Conservation (phyloP, 768 basidiomycete genomes). For the Termitomyces sp. region DNA sequence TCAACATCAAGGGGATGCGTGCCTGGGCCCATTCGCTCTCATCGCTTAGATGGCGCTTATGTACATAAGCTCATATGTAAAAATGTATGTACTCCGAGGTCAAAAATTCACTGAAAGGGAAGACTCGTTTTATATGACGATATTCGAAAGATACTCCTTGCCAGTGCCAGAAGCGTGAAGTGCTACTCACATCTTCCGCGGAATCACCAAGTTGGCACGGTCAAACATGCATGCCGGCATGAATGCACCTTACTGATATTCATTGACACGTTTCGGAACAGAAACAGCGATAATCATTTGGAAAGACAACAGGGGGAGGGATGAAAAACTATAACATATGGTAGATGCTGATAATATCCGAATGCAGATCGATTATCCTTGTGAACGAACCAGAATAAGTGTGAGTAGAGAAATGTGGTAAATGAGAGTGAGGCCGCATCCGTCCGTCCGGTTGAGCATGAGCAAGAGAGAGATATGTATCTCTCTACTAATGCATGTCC, state of each 20-base stretch:
- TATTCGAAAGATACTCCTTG: background rate
- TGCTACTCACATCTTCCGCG: background rate
- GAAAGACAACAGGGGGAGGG: background rate
- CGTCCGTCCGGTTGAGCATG: background rate
- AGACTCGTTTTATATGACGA: background rate
- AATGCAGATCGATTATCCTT: background rate
- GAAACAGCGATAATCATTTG: slow-evolving; percentile 10
- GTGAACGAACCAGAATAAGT: background rate
- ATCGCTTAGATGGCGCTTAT: background rate
- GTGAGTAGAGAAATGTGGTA: background rate
- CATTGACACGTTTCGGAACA: background rate
- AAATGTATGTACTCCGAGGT: background rate
- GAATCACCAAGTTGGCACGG: background rate
- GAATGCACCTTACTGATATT: background rate
- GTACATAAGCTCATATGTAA: background rate
- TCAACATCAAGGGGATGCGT: background rate
- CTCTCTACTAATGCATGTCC: background rate
- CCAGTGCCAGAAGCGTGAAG: background rate
- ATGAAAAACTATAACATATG: background rate
- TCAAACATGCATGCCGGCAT: background rate
- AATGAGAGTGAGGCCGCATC: slow-evolving; percentile 8
- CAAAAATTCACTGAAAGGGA: background rate
- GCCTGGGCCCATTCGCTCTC: background rate
- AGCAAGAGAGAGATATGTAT: background rate
- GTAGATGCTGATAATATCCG: background rate